Evolutionary conservation across 106 monocot species (phyloP).

Genomic region (Acorus gramineus): DNA sequence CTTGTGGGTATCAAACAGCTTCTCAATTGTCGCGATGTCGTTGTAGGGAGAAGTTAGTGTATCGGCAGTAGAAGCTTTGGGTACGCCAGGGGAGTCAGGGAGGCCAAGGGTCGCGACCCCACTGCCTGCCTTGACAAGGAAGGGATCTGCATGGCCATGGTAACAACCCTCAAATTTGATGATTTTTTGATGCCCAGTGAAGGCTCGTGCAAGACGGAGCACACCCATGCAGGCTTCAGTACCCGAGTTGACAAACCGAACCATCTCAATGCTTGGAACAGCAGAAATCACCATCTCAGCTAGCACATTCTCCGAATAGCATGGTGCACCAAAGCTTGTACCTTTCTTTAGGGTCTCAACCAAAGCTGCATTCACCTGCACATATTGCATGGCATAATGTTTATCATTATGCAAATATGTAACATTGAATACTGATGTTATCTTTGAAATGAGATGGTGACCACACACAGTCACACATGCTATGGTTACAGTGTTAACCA

Average conservation of each 20-base stretch:
- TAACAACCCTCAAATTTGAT: slow-evolving; percentile 94
- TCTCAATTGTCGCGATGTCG: slow-evolving; percentile 42
- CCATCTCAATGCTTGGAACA: slow-evolving; percentile 91
- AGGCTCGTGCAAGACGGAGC: slow-evolving; percentile 82
- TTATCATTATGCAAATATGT: background rate
- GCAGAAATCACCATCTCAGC: slow-evolving; percentile 87
- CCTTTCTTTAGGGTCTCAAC: slow-evolving; percentile 81
- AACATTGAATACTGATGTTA: background rate
- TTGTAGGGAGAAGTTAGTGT: slow-evolving; percentile 86
- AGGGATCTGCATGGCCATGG: slow-evolving; percentile 83
- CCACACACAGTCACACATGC: no score
- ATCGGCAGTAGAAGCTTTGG: slow-evolving; percentile 50
- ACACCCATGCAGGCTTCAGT: slow-evolving; percentile 97
- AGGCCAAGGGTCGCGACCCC: slow-evolving; percentile 94
- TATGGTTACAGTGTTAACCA: no score
- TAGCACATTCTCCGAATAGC: slow-evolving; percentile 53
- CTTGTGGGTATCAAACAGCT: slow-evolving; percentile 47
- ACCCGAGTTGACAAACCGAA: slow-evolving; percentile 90
- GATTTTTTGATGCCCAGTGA: slow-evolving; percentile 59
- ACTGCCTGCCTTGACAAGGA: slow-evolving; percentile 88
- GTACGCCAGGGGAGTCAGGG: slow-evolving; percentile 91
- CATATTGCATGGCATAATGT: background rate
- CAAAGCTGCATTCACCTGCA: slow-evolving; percentile 83
- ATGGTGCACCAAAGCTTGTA: slow-evolving; percentile 93
- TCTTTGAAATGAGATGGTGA: no score